Conservation (phyloP, 1,284 basidiomycete genomes). For the Sporisorium iseilematis-ciliati region DNA sequence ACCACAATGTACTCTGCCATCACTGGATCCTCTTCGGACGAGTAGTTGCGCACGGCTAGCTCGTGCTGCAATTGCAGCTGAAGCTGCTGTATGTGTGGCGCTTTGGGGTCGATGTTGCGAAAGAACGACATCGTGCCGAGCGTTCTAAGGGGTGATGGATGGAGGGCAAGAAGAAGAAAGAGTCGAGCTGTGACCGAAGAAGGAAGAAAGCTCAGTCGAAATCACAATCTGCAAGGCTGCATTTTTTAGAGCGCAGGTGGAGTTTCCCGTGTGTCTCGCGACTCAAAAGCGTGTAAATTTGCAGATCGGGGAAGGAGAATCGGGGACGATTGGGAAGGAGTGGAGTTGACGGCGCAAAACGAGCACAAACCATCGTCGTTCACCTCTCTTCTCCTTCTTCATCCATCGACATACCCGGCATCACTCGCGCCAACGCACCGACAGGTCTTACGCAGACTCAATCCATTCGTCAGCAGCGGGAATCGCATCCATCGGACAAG, state of each 20-base stretch:
- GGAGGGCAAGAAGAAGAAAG: slow-evolving; percentile 1
- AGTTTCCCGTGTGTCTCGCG: slow-evolving; percentile 24
- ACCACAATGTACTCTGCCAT: slow-evolving; percentile 69
- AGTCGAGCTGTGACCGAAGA: too few relatives aligned
- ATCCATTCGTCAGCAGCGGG: background rate
- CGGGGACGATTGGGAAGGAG: slow-evolving; percentile 14
- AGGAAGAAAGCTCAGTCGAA: background rate
- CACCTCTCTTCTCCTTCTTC: background rate
- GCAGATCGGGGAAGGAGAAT: background rate
- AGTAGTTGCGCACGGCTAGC: slow-evolving; percentile 55
- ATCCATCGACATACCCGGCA: background rate
- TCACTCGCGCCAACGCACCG: background rate
- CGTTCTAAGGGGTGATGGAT: background rate
- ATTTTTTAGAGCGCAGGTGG: background rate
- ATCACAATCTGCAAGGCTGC: too few relatives aligned
- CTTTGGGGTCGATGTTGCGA: slow-evolving; percentile 49
- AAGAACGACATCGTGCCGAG: slow-evolving; percentile 30
- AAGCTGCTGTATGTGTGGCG: slow-evolving; percentile 37
- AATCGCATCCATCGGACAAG: background rate
- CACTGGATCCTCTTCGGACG: slow-evolving; percentile 55
- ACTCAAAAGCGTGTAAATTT: slow-evolving; percentile 18
- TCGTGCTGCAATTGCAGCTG: slow-evolving; percentile 56
- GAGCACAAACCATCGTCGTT: slow-evolving; percentile 17
- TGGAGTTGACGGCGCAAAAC: slow-evolving; percentile 23
- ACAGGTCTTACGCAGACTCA: background rate